phyloP scores from a whole-genome alignment of 345 rosid genomes.

The Trapa incisa region DNA sequence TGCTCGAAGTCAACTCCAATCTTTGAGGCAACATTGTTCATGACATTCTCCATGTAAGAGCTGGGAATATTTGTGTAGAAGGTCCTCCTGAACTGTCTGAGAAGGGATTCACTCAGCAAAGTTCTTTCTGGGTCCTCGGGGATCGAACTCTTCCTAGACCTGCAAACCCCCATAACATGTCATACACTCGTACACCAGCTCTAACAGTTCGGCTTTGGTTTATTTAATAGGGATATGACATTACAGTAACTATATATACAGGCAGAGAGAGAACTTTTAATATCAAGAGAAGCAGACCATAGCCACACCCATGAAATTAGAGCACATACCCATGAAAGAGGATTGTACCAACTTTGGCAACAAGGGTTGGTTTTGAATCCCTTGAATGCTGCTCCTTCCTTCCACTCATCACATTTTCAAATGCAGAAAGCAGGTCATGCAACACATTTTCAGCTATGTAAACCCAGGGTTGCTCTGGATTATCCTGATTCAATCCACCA shows the following conservation, averaged over 20 bases:
- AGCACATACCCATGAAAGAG: slow-evolving; percentile 13
- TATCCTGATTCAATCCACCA: background rate
- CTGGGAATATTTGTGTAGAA: slow-evolving; percentile 9
- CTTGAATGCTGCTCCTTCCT: slow-evolving; percentile 3
- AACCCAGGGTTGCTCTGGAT: slow-evolving; percentile 9
- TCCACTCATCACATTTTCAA: slow-evolving; percentile 8
- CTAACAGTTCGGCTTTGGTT: background rate
- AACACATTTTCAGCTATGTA: slow-evolving; percentile 13
- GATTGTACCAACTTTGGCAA: slow-evolving; percentile 21
- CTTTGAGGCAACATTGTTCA: slow-evolving; percentile 6
- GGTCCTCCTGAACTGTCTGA: slow-evolving; percentile 10
- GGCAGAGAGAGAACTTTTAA: background rate
- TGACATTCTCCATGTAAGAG: slow-evolving; percentile 12
- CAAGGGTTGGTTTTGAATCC: slow-evolving; percentile 12
- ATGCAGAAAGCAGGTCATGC: slow-evolving; percentile 15
- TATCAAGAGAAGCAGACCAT: background rate
- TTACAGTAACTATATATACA: background rate
- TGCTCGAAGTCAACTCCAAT: slow-evolving; percentile 1
- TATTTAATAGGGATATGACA: background rate
- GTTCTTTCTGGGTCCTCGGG: slow-evolving; percentile 1
- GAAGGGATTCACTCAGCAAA: slow-evolving; percentile 3
- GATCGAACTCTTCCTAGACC: slow-evolving; percentile 9
- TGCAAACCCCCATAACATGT: background rate
- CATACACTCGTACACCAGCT: background rate
- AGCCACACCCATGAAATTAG: background rate